phyloP scores from a whole-genome alignment of 2,329 filamentous ascomycete genomes.

The Monosporascus cannonballus region DNA sequence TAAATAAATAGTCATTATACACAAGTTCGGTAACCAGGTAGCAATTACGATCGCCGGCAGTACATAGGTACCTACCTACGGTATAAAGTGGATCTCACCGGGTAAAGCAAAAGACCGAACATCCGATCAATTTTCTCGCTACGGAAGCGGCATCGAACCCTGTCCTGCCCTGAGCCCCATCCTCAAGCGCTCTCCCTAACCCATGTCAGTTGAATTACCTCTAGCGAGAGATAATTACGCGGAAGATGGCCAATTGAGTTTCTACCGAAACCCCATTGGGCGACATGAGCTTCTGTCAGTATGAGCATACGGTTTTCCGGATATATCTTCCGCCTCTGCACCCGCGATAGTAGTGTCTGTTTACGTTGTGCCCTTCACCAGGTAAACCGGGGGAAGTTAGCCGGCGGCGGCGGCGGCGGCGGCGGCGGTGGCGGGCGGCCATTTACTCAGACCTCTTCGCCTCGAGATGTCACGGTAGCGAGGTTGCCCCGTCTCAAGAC shows the following conservation, averaged over 20 bases:
- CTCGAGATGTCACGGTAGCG: constrained; percentile 8
- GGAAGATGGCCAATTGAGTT: constrained; percentile 2
- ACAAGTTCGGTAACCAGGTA: too few species aligned
- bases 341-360: constrained; percentile 20
- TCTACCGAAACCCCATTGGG: neutral
- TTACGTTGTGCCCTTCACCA: constrained; percentile 19
- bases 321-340: constrained; percentile 19
- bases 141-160: too few species aligned
- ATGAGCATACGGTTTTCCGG: constrained; percentile 26
- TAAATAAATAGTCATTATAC: too few species aligned
- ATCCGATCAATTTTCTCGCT: too few species aligned
- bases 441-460: constrained; percentile 12
- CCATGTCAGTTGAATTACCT: too few species aligned
- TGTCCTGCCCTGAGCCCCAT: too few species aligned
- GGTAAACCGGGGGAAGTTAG: constrained; percentile 3
- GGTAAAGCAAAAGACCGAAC: too few species aligned
- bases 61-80: too few species aligned
- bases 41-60: too few species aligned
- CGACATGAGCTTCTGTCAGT: constrained; percentile 24
- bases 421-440: constrained; percentile 4
- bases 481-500: constrained; percentile 15
- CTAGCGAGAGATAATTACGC: too few species aligned
- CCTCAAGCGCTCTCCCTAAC: too few species aligned
- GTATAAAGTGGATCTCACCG: too few species aligned
- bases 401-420: neutral